These are phyloP conservation scores for Phyllosticta capitalensis DNA, from an alignment of 2,329 filamentous ascomycete genomes.

Conservation along the genomic window DNA sequence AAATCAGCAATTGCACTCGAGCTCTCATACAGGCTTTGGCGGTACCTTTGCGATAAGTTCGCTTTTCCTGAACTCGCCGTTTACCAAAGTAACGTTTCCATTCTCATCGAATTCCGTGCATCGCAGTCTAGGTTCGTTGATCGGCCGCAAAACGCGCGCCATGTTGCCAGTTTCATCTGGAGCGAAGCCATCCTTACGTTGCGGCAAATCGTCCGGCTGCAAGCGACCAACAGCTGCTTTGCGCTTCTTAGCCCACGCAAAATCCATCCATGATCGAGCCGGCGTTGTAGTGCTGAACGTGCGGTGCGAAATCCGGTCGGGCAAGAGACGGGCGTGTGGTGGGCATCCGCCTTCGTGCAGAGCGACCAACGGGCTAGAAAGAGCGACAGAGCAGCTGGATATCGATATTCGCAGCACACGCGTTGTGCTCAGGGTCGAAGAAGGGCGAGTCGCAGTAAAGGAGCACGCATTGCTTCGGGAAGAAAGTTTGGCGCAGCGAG, in stretches of 20 bases:
- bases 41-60: conserved; percentile 87
- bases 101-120: conserved; percentile 94
- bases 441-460: not conserved
- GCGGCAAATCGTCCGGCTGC: conserved; percentile 6
- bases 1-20: conserved; percentile 11
- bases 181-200: not conserved
- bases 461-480: not conserved
- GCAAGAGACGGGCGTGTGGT: not conserved
- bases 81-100: conserved; percentile 84
- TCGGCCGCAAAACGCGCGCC: conserved; percentile 66
- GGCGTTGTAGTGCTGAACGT: conserved; percentile 16
- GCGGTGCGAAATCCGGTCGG: conserved; percentile 3
- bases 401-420: not conserved
- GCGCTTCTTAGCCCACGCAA: conserved; percentile 22
- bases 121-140: conserved; percentile 73
- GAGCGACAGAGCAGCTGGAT: not conserved
- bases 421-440: not conserved
- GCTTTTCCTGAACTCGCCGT: conserved; percentile 94
- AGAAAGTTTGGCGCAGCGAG: not conserved
- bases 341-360: not conserved
- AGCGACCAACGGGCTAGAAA: not conserved
- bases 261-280: conserved; percentile 15
- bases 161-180: conserved; percentile 50
- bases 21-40: not conserved
- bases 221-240: conserved; percentile 34